phyloP scores from a whole-genome alignment of 1,139 yeast species.

The Yamadazyma atlantica region DNA sequence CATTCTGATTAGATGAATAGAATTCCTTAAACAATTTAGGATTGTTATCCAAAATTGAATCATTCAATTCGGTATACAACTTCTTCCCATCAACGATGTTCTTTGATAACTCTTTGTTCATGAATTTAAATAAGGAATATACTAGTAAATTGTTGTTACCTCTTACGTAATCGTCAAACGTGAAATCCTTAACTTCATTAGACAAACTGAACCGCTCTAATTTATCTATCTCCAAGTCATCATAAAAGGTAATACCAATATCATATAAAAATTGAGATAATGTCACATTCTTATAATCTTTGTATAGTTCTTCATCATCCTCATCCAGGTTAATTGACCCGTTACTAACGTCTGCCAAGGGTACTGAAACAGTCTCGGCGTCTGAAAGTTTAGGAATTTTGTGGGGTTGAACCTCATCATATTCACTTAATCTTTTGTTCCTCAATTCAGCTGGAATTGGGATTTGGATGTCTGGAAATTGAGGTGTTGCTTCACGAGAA shows the following conservation, averaged over 20 bases:
- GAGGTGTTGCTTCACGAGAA: constrained; percentile 8
- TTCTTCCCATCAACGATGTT: constrained; percentile 50
- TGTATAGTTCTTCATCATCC: constrained; percentile 7
- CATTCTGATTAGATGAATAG: constrained; percentile 35
- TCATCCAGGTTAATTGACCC: constrained; percentile 6
- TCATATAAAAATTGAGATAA: constrained; percentile 45
- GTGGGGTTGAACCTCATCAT: constrained; percentile 6
- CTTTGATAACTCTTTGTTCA: constrained; percentile 51
- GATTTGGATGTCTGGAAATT: constrained; percentile 16
- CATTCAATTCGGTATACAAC: constrained; percentile 43
- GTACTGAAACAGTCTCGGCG: constrained; percentile 24
- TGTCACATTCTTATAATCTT: constrained; percentile 31
- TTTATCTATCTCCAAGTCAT: constrained; percentile 46
- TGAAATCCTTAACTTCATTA: constrained; percentile 15
- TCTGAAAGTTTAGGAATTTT: constrained; percentile 15
- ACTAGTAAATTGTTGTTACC: constrained; percentile 35
- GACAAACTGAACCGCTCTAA: constrained; percentile 25
- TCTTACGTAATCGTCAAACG: constrained; percentile 28
- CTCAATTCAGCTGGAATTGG: constrained; percentile 16
- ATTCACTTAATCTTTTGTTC: constrained; percentile 13
- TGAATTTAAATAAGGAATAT: constrained; percentile 50
- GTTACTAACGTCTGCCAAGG: constrained; percentile 27
- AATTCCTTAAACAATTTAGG: constrained; percentile 52
- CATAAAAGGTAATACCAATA: constrained; percentile 51
- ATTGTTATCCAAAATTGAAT: constrained; percentile 43